Percentiles rank a stretch among this genome's conserved stretches.
These are phyloP conservation scores for Blastobotrys malaysiensis DNA, from an alignment of 1,139 yeast genomes.

Conservation along the genomic window DNA sequence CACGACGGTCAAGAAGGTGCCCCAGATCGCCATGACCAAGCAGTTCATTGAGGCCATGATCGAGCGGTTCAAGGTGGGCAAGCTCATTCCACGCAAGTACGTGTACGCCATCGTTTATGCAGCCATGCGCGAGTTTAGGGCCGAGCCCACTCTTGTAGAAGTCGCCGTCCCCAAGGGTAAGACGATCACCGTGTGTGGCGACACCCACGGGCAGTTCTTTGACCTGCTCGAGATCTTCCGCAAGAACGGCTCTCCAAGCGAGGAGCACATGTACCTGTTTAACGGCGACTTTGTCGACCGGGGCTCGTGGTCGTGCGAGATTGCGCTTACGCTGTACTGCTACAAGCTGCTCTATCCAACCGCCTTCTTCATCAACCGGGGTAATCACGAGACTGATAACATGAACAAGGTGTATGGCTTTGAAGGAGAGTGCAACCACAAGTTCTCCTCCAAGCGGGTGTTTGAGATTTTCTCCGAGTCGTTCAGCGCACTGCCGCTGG, in stretches of 20 bases:
- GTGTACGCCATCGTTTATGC: slow-evolving; percentile 78
- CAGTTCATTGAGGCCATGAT: slow-evolving; percentile 64
- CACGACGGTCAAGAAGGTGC: slow-evolving; percentile 15
- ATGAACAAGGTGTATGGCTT: slow-evolving; percentile 98
- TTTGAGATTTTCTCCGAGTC: slow-evolving; percentile 83
- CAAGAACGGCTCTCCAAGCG: slow-evolving; percentile 62
- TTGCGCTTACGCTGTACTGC: slow-evolving; percentile 74
- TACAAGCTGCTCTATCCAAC: slow-evolving; percentile 76
- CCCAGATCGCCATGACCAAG: slow-evolving; percentile 30
- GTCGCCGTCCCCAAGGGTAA: slow-evolving; percentile 43
- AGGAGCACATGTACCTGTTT: slow-evolving; percentile 71
- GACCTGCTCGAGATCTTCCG: slow-evolving; percentile 79
- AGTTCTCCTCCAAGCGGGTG: slow-evolving; percentile 68
- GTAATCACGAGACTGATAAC: slow-evolving; percentile 94
- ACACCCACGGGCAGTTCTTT: slow-evolving; percentile 94
- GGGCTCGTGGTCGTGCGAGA: slow-evolving; percentile 98
- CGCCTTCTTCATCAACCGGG: slow-evolving; percentile 73
- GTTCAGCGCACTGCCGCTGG: slow-evolving; percentile 81
- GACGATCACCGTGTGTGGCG: slow-evolving; percentile 83
- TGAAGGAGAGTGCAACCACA: slow-evolving; percentile 90
- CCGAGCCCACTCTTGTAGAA: slow-evolving; percentile 76
- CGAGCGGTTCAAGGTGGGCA: slow-evolving; percentile 64
- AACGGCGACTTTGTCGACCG: slow-evolving; percentile 98
- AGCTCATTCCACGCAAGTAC: slow-evolving; percentile 69
- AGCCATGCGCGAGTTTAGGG: slow-evolving; percentile 57